Conservation (phyloP, 495 filamentous ascomycete genomes). For the Daldinia concentrica region DNA sequence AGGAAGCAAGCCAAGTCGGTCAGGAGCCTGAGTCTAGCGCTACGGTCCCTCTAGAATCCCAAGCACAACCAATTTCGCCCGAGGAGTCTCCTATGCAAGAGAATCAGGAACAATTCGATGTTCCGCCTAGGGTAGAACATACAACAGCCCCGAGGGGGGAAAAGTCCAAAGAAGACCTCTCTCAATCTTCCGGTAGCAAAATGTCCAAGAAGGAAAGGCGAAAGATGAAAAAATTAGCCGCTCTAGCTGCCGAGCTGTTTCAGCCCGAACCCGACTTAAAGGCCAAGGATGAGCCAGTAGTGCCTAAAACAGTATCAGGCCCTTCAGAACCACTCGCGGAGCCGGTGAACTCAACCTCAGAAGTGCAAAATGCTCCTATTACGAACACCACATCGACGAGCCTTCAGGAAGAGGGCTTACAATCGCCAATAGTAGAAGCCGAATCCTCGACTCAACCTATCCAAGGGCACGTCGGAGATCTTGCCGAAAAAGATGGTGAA, state of each 20-base stretch:
- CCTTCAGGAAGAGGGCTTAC: slow-evolving; percentile 5
- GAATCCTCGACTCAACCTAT: slow-evolving; percentile 1
- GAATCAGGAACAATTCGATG: slow-evolving; percentile 14
- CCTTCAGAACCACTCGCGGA: slow-evolving; percentile 8
- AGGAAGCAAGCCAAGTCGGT: slow-evolving; percentile 31
- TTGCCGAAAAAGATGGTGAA: not conserved
- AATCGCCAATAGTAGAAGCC: slow-evolving; percentile 9
- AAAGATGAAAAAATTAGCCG: slow-evolving; percentile 37
- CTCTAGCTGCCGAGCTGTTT: slow-evolving; percentile 31
- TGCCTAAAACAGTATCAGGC: slow-evolving; percentile 13
- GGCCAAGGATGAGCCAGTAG: slow-evolving; percentile 4
- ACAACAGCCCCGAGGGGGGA: not conserved
- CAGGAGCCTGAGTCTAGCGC: slow-evolving; percentile 22
- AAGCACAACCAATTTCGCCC: slow-evolving; percentile 5
- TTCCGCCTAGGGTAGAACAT: slow-evolving; percentile 33
- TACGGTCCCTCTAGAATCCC: slow-evolving; percentile 27
- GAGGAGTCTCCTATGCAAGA: slow-evolving; percentile 35
- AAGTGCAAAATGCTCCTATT: slow-evolving; percentile 10
- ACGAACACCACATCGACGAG: slow-evolving; percentile 2
- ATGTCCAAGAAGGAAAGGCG: slow-evolving; percentile 49
- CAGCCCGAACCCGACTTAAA: slow-evolving; percentile 26
- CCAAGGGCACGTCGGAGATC: slow-evolving; percentile 4
- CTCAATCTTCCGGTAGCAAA: slow-evolving; percentile 36
- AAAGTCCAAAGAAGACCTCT: slow-evolving; percentile 17
- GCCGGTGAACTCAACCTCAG: not conserved